Evolutionary conservation across 2,329 filamentous ascomycete genomes (phyloP), one percentile per base, ranked within the genome.

Genomic region (Phialophora verrucosa): DNA sequence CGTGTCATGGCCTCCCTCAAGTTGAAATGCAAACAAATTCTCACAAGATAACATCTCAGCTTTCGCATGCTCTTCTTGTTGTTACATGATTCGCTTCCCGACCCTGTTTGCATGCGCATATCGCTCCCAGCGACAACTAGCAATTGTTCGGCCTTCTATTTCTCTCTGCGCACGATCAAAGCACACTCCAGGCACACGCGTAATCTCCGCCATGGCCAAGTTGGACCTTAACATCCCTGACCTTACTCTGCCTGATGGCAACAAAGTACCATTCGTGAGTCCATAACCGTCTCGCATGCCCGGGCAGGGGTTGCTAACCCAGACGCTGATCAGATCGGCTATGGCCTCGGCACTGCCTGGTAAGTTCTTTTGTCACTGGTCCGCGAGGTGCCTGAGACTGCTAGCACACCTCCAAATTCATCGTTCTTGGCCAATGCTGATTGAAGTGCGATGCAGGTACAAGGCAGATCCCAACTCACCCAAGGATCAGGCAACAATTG

Each of bases 321-420:
- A 63, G 20, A 44, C 23, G 29, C 14, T 47, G 25, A 54, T 42
- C 58, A 87, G 85, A 76, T 90, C 20, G 87, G 81, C 25, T 90
- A 86, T 76, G 87, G 87, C 29, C 85, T 84, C 0, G 88, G 88
- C 32, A 90, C 88, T 0, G 85, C 86, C 1, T 90, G 86, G 87
- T 62, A 35, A 14, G 60, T 56, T 23, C 25, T 54, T 32, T 55
- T 35, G 14, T 20, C 25, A 27, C 14, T n/a, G 14, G 35, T 6
- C 17, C 14, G 17, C 38, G 17, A n/a, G 6, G 3, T 8, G 17
- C 17, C 38, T n/a, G 38, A 44, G 38, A 44, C 38, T 8, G 38
- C 38, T 20, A 8, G 17, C 38, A 44, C 17, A 44, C 17, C 38
- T n/a, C 38, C 17, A 20, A n/a, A n/a, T 44, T 2, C 17, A n/a